Base-by-base conservation (phyloP, 805 yeast genomes). In the Blastobotrys americana region DNA sequence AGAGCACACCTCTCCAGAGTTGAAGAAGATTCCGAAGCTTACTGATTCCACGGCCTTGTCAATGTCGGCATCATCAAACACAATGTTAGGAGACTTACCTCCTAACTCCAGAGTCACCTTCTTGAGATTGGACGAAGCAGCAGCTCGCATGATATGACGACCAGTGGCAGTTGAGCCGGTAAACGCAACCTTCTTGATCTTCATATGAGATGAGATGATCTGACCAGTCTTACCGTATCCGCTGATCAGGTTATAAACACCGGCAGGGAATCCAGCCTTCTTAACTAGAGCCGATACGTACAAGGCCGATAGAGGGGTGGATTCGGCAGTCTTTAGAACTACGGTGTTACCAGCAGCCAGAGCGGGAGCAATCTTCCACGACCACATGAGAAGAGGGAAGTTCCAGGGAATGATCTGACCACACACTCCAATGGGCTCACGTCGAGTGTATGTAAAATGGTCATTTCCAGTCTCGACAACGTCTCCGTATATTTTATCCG, bases 81-180 rank as follows among this genome's bases (percentile, higher is more conserved):
- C 82, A 55, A 89, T 80, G 63, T 84, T 80, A 57, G 97, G 96
- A 16, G 96, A 87, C 71, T 89, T 89, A 61, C 97, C 97, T 62
- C 97, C 97, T 54, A 88, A 79, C 71, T 89, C 97, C 60, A 89
- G 74, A 37, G 96, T 88, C 49, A 89, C 88, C 66, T 84, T 86
- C 74, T 88, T 87, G 67, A 89, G 73, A 66, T 78, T 77, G 21
- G 66, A 59, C 37, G 84, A 73, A 49, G 84, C 84, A 48, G 95
- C 90, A 51, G 77, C 72, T 64, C 73, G 75, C 81, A 84, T 82
- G 61, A 89, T 82, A 56, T 68, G 69, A 62, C 82, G 80, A 60
- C 97, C 97, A 50, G 89, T 83, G 41, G 82, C 85, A 42, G 96
- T 87, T 25, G 96, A 87, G 52, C 97, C 97, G 47, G 97, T 89